Conservation (phyloP, 441 rosid genomes). For the Biscutella laevigata region DNA sequence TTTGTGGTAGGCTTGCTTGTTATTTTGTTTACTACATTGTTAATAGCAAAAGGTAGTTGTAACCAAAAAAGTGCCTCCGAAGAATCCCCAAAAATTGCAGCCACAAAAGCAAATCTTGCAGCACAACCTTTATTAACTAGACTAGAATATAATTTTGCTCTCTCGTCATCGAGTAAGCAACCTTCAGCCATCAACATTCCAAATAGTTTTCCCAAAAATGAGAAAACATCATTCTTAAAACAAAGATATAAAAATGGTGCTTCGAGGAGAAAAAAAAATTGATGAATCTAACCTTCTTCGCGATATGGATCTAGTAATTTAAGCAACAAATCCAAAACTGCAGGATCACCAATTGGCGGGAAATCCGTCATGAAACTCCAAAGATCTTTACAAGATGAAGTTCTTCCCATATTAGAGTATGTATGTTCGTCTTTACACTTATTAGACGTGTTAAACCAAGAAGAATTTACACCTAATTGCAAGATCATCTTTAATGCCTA, state of each 20-base stretch:
- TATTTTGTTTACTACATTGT: conserved; percentile 50
- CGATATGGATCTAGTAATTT: conserved; percentile 84
- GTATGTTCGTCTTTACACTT: conserved; percentile 50
- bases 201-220: conserved; percentile 5
- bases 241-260: background rate
- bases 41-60: conserved; percentile 70
- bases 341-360: conserved; percentile 64
- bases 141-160: conserved; percentile 61
- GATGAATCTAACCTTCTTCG: conserved; percentile 43
- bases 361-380: conserved; percentile 62
- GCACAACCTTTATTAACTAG: conserved; percentile 67
- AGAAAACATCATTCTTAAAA: conserved; percentile 1
- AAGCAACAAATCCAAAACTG: conserved; percentile 79
- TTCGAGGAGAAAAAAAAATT: background rate
- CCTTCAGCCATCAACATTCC: conserved; percentile 38
- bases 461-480: conserved; percentile 77
- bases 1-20: conserved; percentile 41
- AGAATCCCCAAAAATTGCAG: conserved; percentile 80
- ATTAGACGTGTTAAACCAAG: conserved; percentile 78
- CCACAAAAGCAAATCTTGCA: conserved; percentile 78
- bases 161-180: conserved; percentile 76
- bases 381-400: conserved; percentile 56
- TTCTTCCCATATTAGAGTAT: conserved; percentile 51
- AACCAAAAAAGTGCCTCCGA: conserved; percentile 87
- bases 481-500: conserved; percentile 87